phyloP scores from a whole-genome alignment of 2,329 filamentous ascomycete genomes.

The Graphiopsis chlorocephala region DNA sequence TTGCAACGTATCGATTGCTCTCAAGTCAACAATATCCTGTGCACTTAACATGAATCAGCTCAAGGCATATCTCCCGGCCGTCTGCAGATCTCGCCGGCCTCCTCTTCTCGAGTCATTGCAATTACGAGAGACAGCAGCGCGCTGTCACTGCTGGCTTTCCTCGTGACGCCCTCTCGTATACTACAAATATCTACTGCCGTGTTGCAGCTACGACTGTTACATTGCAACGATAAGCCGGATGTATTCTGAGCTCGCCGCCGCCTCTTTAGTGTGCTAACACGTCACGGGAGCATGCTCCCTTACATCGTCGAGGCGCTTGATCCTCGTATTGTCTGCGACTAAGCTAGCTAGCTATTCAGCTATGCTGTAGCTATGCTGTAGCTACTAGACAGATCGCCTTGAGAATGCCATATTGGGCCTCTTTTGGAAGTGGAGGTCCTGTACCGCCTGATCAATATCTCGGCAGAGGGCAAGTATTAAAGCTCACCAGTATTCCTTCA shows the following conservation, averaged over 20 bases:
- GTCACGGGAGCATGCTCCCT: background rate
- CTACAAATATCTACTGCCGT: background rate
- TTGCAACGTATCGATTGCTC: background rate
- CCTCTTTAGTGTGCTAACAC: background rate
- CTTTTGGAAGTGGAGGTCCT: background rate
- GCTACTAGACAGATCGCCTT: background rate
- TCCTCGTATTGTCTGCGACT: background rate
- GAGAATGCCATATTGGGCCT: background rate
- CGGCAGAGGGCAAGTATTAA: background rate
- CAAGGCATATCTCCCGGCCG: background rate
- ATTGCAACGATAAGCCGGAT: background rate
- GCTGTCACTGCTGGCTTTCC: background rate
- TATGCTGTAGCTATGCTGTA: background rate
- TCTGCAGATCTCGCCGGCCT: background rate
- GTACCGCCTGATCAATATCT: background rate
- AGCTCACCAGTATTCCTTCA: background rate
- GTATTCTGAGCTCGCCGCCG: background rate
- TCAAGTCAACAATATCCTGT: background rate
- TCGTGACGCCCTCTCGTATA: slow-evolving; percentile 4
- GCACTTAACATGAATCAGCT: background rate
- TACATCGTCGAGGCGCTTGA: background rate
- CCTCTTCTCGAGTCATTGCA: background rate
- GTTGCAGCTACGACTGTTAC: background rate
- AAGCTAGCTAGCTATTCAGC: background rate
- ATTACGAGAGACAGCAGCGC: background rate